Base-by-base conservation (phyloP, 768 basidiomycete genomes). In the Pisolithus microcarpus region DNA sequence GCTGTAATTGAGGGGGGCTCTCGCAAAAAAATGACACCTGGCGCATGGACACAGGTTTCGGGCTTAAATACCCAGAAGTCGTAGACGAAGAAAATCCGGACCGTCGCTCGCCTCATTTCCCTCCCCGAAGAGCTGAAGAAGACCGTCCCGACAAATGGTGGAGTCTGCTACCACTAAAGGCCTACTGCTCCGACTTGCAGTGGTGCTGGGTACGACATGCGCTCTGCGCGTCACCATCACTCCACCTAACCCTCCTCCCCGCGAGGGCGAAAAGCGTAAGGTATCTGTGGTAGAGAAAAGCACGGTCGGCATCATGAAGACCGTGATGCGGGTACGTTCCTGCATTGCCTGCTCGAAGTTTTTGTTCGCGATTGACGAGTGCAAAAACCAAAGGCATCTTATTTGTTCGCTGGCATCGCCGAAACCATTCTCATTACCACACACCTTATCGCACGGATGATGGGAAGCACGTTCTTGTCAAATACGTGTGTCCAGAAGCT, bases 401-500 rank as follows among this genome's bases (percentile, higher is more conserved):
- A 49, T 19, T 3, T n/a, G 21, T 21, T 49, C 18, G 18, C 21
- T 4, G 38, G 49, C 16, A 10, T 34, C 21, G 16, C n/a, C 28
- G 49, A 50, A 19, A 23, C 8, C 7, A 26, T 37, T 11, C 16
- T 50, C 5, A 43, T 50, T 19, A 19, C 43, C 30, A 7, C 19
- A 5, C 19, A 31, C 2, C n/a, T 46, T 18, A 19, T 36, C 11
- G 30, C 19, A 18, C 31, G 18, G n/a, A 24, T 10, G 18, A 11
- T 11, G 8, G n/a, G 16, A 13, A 18, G 15, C 18, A 6, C 19
- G 9, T 19, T 46, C 7, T 13, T 44, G 26, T 8, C 45, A 8
- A 19, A 31, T 6, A 46, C 30, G 18, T 46, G 45, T 21, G 19
- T 46, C 45, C 34, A 31, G 45, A 56, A 61, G 13, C 55, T 64